Conservation (phyloP, 345 rosid genomes). For the Pistacia atlantica region DNA sequence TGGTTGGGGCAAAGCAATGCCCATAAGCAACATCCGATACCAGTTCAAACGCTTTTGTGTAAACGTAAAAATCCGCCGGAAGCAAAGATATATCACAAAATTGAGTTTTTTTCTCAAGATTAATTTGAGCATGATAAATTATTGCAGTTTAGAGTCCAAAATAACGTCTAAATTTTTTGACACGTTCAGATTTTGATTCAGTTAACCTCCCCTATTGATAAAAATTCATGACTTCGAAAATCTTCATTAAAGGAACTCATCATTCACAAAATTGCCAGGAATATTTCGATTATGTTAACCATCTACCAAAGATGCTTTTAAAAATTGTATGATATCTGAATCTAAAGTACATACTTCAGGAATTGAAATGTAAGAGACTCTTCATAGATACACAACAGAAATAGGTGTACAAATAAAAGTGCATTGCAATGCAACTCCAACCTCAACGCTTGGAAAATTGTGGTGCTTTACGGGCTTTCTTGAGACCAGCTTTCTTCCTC, state of each 20-base stretch:
- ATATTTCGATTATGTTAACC: not conserved
- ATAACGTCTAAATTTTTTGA: too few species aligned
- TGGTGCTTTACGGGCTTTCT: slow-evolving; percentile 97
- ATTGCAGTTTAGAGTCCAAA: too few species aligned
- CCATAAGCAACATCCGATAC: too few species aligned
- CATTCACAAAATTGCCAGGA: not conserved
- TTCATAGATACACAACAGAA: slow-evolving; percentile 2
- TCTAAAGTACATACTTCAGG: not conserved
- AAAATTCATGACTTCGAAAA: not conserved
- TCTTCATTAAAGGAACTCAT: not conserved
- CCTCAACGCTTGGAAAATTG: slow-evolving; percentile 85
- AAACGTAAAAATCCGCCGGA: too few species aligned
- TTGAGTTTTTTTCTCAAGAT: too few species aligned
- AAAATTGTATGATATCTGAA: not conserved
- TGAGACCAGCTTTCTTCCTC: slow-evolving; percentile 93
- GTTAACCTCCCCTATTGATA: not conserved
- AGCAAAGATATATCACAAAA: too few species aligned
- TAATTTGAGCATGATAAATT: too few species aligned
- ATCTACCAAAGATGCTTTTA: not conserved
- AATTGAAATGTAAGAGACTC: not conserved
- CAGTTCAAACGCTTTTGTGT: too few species aligned
- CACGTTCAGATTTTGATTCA: not conserved
- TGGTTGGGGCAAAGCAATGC: too few species aligned
- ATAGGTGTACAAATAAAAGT: not conserved
- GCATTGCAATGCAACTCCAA: slow-evolving; percentile 3